phyloP scores from a whole-genome alignment of 2,329 filamentous ascomycete genomes.

The Hymenoscyphus scutula region DNA sequence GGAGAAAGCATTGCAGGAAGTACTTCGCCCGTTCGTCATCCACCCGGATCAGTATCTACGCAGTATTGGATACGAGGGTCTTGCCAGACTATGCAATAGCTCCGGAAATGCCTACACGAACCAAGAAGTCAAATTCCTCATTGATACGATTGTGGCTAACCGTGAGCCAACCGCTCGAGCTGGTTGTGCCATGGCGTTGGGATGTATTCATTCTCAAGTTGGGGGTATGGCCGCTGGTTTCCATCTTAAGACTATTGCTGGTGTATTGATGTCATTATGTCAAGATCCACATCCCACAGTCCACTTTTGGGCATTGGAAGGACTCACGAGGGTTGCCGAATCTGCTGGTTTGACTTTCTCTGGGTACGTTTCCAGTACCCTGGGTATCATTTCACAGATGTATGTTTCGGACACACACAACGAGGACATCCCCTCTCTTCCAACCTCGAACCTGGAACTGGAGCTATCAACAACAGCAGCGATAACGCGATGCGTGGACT shows the following conservation, averaged over 20 bases:
- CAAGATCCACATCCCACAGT: slow-evolving; percentile 94
- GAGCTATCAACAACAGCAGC: slow-evolving; percentile 79
- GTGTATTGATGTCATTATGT: slow-evolving; percentile 95
- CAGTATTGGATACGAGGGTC: slow-evolving; percentile 76
- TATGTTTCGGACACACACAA: slow-evolving; percentile 93
- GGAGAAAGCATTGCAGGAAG: slow-evolving; percentile 80
- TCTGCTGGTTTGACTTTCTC: slow-evolving; percentile 92
- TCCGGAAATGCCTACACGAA: slow-evolving; percentile 89
- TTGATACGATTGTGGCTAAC: slow-evolving; percentile 92
- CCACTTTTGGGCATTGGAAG: slow-evolving; percentile 94
- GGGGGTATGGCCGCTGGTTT: slow-evolving; percentile 97
- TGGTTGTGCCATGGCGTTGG: slow-evolving; percentile 89
- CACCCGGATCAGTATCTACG: slow-evolving; percentile 85
- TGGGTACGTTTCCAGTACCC: slow-evolving; percentile 80
- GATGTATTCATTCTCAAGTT: slow-evolving; percentile 90
- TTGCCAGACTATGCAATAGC: slow-evolving; percentile 73
- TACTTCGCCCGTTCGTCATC: slow-evolving; percentile 68
- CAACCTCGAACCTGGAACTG: slow-evolving; percentile 87
- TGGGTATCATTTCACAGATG: slow-evolving; percentile 91
- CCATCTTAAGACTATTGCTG: slow-evolving; percentile 95
- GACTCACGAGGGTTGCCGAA: slow-evolving; percentile 80
- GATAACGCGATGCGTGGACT: slow-evolving; percentile 85
- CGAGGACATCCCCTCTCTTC: slow-evolving; percentile 72
- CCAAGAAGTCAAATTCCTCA: slow-evolving; percentile 82
- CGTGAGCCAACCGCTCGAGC: slow-evolving; percentile 90